Evolutionary conservation across 1,284 basidiomycete species (phyloP).

Genomic region (Leccinum subrobustum): DNA sequence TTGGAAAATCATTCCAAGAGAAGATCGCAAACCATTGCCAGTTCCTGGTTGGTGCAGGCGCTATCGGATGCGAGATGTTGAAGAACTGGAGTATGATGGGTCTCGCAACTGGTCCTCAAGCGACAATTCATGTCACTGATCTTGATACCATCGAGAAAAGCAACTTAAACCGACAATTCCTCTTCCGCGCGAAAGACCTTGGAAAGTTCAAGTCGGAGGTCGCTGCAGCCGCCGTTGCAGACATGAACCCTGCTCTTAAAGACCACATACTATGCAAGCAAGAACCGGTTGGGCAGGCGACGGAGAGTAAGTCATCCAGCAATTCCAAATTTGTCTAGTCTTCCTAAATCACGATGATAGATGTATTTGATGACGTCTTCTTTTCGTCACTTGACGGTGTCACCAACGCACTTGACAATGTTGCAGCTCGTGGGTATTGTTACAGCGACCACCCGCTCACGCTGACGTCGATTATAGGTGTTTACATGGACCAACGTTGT

Average conservation of each 20-base stretch:
- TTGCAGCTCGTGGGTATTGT: conserved; percentile 78
- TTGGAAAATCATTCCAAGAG: conserved; percentile 90
- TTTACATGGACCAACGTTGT: conserved; percentile 99
- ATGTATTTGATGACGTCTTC: conserved; percentile 88
- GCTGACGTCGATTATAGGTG: conserved; percentile 48
- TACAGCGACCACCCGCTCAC: not conserved
- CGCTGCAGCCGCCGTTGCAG: conserved; percentile 87
- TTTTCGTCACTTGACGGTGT: conserved; percentile 90
- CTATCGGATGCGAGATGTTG: conserved; percentile 99
- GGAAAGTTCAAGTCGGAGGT: conserved; percentile 99
- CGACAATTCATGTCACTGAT: conserved; percentile 93
- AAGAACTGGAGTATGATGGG: conserved; percentile 99
- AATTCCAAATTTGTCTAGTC: not conserved
- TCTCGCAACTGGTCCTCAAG: conserved; percentile 79
- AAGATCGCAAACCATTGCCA: conserved; percentile 91
- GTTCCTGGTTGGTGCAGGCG: conserved; percentile 97
- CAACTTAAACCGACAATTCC: conserved; percentile 97
- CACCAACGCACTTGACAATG: conserved; percentile 99
- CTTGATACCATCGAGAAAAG: conserved; percentile 99
- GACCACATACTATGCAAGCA: conserved; percentile 91
- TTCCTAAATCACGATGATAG: conserved; percentile 40
- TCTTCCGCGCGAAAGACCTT: conserved; percentile 96
- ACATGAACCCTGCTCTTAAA: conserved; percentile 94
- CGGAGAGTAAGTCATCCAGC: conserved; percentile 70
- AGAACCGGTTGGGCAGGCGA: conserved; percentile 91